phyloP scores from a whole-genome alignment of 306 rosid species.

The Elaeagnus macrophylla region DNA sequence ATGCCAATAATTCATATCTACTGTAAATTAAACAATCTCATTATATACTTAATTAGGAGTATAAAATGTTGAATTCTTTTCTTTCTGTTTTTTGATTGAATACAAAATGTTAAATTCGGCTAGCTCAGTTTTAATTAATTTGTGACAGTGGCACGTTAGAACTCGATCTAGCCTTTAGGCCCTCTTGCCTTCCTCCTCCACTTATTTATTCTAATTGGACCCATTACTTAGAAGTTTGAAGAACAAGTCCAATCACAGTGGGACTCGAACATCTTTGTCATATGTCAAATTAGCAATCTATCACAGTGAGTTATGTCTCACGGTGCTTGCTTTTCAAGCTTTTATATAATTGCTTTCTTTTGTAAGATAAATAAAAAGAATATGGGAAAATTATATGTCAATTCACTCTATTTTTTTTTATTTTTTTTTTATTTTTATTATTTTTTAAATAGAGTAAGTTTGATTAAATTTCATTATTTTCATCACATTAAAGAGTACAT shows the following conservation, averaged over 20 bases:
- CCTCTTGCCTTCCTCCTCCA: slow-evolving; percentile 5
- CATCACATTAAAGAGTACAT: too few relatives aligned
- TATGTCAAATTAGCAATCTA: slow-evolving; percentile 10
- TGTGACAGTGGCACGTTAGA: background rate
- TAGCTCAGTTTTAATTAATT: background rate
- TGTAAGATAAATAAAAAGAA: background rate
- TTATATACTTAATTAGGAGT: too few relatives aligned
- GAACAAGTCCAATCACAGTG: slow-evolving; percentile 13
- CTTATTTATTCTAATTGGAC: slow-evolving; percentile 11
- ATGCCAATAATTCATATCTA: slow-evolving; percentile 25
- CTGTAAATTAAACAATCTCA: too few relatives aligned
- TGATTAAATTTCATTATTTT: too few relatives aligned
- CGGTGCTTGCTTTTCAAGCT: slow-evolving; percentile 34
- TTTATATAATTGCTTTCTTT: slow-evolving; percentile 6
- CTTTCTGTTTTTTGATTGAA: too few relatives aligned
- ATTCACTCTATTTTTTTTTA: too few relatives aligned
- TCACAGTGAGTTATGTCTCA: slow-evolving; percentile 18
- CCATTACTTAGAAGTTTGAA: background rate
- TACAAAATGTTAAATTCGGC: too few relatives aligned
- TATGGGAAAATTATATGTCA: too few relatives aligned
- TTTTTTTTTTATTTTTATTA: too few relatives aligned
- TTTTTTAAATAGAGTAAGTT: too few relatives aligned
- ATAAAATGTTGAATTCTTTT: too few relatives aligned
- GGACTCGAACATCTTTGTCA: slow-evolving; percentile 35
- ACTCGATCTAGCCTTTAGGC: background rate